phyloP scores from a whole-genome alignment of 2,329 filamentous ascomycete species.

The Lachnellula willkommii region DNA sequence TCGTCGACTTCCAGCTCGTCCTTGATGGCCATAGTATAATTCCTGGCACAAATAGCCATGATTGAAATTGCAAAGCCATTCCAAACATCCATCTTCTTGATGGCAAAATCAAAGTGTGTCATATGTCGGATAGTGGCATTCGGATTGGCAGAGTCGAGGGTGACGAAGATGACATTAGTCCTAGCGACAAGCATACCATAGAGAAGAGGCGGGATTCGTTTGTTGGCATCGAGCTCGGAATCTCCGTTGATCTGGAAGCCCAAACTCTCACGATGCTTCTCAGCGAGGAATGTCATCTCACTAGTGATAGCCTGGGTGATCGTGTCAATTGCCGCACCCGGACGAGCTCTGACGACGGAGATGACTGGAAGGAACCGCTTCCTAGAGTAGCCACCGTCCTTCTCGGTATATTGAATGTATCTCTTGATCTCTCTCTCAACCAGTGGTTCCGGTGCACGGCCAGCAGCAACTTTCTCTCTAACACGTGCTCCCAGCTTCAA shows the following conservation, averaged over 20 bases:
- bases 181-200: conserved; percentile 32
- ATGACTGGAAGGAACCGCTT: conserved; percentile 29
- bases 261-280: conserved; percentile 24
- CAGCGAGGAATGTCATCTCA: conserved; percentile 27
- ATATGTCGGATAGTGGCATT: conserved; percentile 24
- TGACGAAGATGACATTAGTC: conserved; percentile 26
- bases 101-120: conserved; percentile 27
- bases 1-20: conserved; percentile 25
- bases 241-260: conserved; percentile 15
- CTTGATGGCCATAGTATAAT: conserved; percentile 29
- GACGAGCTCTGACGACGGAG: conserved; percentile 16
- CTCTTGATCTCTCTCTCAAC: conserved; percentile 27
- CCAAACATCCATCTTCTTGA: conserved; percentile 30
- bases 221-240: conserved; percentile 21
- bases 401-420: conserved; percentile 32
- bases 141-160: conserved; percentile 27
- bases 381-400: conserved; percentile 29
- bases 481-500: conserved; percentile 25
- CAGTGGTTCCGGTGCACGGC: conserved; percentile 19
- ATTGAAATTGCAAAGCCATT: conserved; percentile 32
- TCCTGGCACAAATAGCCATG: conserved; percentile 26
- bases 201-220: conserved; percentile 26
- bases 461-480: conserved; percentile 16
- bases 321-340: conserved; percentile 16
- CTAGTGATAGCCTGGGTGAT: conserved; percentile 20